Conservation (phyloP, 257 asterid genomes). For the Capsicum chinense region DNA sequence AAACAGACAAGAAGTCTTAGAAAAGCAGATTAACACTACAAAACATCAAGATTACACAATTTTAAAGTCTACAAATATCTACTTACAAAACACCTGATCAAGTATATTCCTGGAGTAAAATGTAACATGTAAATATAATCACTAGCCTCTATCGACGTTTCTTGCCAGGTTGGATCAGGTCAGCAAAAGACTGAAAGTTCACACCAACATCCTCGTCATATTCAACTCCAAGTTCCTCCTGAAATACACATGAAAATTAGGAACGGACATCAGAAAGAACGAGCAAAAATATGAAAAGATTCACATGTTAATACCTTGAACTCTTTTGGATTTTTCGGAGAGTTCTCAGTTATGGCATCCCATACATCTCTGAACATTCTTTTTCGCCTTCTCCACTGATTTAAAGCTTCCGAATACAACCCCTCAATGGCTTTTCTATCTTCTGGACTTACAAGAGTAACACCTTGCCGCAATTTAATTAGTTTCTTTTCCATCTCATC, state of each 20-base stretch:
- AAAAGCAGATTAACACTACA: slow-evolving; percentile 2
- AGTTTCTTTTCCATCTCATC: slow-evolving; percentile 81
- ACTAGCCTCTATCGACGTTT: slow-evolving; percentile 61
- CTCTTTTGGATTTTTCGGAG: slow-evolving; percentile 83
- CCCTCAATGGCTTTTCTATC: slow-evolving; percentile 73
- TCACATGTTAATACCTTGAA: slow-evolving; percentile 59
- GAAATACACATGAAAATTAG: slow-evolving; percentile 32
- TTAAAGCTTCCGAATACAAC: slow-evolving; percentile 51
- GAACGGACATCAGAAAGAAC: neutral
- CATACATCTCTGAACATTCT: slow-evolving; percentile 92
- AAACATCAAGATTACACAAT: neutral
- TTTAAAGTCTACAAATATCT: neutral
- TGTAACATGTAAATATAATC: slow-evolving; percentile 1
- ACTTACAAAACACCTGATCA: neutral
- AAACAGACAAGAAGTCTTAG: neutral
- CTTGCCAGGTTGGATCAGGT: slow-evolving; percentile 57
- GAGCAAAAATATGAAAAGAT: neutral
- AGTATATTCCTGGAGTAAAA: neutral
- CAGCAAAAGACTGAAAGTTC: slow-evolving; percentile 73
- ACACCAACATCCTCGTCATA: slow-evolving; percentile 88
- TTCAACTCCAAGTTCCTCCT: slow-evolving; percentile 96
- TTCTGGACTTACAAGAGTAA: slow-evolving; percentile 81
- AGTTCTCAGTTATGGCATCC: slow-evolving; percentile 94
- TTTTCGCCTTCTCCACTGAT: slow-evolving; percentile 90
- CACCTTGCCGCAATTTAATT: slow-evolving; percentile 77